Evolutionary conservation across 2,329 filamentous ascomycete genomes (phyloP).

Genomic region (Aspergillus viridinutans): DNA sequence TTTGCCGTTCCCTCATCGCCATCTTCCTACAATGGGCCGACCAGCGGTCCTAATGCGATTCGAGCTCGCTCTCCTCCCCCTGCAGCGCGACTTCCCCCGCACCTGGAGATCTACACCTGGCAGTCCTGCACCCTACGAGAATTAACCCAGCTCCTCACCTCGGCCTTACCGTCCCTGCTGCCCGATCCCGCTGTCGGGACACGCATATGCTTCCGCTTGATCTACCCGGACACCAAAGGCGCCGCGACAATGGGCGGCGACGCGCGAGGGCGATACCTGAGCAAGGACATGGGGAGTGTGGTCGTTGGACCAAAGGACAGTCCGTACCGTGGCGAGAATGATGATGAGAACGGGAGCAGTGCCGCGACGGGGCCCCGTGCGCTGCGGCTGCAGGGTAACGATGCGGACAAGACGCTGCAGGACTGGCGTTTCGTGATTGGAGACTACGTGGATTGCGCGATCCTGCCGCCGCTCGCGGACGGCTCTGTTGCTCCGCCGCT

Average conservation of each 20-base stretch:
- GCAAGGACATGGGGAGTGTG: constrained; percentile 78
- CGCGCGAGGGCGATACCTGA: constrained; percentile 61
- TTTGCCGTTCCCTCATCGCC: constrained; percentile 31
- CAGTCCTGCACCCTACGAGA: constrained; percentile 74
- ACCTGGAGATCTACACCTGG: constrained; percentile 84
- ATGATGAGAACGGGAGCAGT: constrained; percentile 37
- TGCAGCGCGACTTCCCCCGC: constrained; percentile 55
- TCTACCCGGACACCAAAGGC: constrained; percentile 69
- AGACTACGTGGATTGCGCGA: constrained; percentile 79
- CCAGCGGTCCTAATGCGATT: constrained; percentile 40
- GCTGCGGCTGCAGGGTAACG: constrained; percentile 49
- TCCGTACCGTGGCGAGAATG: constrained; percentile 23
- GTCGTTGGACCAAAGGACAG: constrained; percentile 56
- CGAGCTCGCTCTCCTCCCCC: constrained; percentile 48
- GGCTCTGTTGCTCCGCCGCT: constrained; percentile 65
- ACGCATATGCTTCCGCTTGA: constrained; percentile 78
- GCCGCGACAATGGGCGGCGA: constrained; percentile 35
- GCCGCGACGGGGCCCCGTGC: constrained; percentile 26
- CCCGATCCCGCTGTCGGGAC: constrained; percentile 74
- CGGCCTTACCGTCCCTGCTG: constrained; percentile 63
- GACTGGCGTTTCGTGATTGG: constrained; percentile 82
- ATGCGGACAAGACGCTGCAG: constrained; percentile 67
- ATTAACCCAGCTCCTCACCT: constrained; percentile 71
- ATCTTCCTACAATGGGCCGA: constrained; percentile 19
- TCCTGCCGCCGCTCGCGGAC: constrained; percentile 69